These are phyloP conservation scores for Dimargaris cristalligena DNA, from an alignment of 192 early-diverging fungal genomes.

Conservation along the genomic window DNA sequence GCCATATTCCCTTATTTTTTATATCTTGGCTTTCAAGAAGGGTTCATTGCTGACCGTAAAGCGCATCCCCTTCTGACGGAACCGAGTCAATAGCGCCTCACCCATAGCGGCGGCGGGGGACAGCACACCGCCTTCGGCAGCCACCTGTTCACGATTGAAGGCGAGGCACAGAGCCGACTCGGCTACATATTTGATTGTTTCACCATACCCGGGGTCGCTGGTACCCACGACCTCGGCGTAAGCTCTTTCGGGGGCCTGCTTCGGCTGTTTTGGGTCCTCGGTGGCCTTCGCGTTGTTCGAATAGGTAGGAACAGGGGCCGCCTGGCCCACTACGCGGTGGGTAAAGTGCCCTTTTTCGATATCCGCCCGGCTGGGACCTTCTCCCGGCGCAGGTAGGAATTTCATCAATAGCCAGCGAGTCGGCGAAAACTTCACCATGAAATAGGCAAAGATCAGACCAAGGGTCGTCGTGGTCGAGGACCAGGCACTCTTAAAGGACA, in stretches of 20 bases:
- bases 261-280: background rate
- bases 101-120: slow-evolving; percentile 75
- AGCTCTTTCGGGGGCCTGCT: slow-evolving; percentile 1
- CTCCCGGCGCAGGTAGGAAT: slow-evolving; percentile 44
- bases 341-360: slow-evolving; percentile 30
- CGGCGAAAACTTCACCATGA: slow-evolving; percentile 28
- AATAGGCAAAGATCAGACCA: slow-evolving; percentile 16
- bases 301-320: slow-evolving; percentile 12
- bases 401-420: slow-evolving; percentile 26
- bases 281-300: background rate
- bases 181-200: slow-evolving; percentile 59
- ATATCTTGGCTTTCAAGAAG: slow-evolving; percentile 1
- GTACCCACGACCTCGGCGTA: slow-evolving; percentile 29
- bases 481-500: slow-evolving; percentile 26
- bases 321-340: slow-evolving; percentile 22
- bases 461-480: slow-evolving; percentile 27
- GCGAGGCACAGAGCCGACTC: slow-evolving; percentile 64
- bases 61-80: slow-evolving; percentile 40
- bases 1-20: no score
- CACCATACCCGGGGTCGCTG: slow-evolving; percentile 68
- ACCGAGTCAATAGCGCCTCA: slow-evolving; percentile 38
- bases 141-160: slow-evolving; percentile 31
- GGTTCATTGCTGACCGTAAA: slow-evolving; percentile 21
- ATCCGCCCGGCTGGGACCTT: slow-evolving; percentile 44
- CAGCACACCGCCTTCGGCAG: slow-evolving; percentile 53